Conservation (phyloP, 129 eudicot genomes). For the Flaveria brownii region DNA sequence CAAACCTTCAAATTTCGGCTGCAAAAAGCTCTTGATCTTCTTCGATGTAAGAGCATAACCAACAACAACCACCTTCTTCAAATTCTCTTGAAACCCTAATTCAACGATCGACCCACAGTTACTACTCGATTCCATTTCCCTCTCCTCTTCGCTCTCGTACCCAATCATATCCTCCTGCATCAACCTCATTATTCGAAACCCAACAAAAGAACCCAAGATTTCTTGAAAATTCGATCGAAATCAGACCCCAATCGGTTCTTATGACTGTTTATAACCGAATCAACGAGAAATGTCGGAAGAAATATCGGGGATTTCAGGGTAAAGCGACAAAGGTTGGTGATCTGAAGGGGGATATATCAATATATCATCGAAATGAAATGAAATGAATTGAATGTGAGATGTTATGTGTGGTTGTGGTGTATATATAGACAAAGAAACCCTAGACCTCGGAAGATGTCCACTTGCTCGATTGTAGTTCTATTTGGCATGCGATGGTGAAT, state of each 20-base stretch:
- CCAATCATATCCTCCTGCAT: conserved; percentile 56
- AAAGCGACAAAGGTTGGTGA: not conserved
- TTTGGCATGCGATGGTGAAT: not conserved
- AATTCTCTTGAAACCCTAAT: conserved; percentile 49
- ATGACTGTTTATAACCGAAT: not conserved
- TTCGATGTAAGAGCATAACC: conserved; percentile 93
- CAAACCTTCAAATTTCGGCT: conserved; percentile 83
- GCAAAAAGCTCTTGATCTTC: conserved; percentile 87
- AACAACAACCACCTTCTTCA: conserved; percentile 67
- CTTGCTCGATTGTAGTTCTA: conserved; percentile 20
- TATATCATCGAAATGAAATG: not conserved
- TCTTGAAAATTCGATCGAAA: too few relatives aligned
- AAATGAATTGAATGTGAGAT: not conserved
- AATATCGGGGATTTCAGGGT: conserved; percentile 14
- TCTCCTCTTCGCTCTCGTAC: conserved; percentile 40
- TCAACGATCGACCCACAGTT: conserved; percentile 35
- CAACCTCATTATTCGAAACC: conserved; percentile 48
- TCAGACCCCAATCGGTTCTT: not conserved
- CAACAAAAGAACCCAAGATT: too few relatives aligned
- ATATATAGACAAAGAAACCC: conserved; percentile 38
- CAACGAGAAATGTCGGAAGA: conserved; percentile 27
- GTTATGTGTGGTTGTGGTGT: conserved; percentile 28
- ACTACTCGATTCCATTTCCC: conserved; percentile 38
- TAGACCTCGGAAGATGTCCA: conserved; percentile 29
- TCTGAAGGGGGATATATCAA: not conserved